Base-by-base conservation (phyloP, 768 basidiomycete species). In the Coprinellus micaceus region DNA sequence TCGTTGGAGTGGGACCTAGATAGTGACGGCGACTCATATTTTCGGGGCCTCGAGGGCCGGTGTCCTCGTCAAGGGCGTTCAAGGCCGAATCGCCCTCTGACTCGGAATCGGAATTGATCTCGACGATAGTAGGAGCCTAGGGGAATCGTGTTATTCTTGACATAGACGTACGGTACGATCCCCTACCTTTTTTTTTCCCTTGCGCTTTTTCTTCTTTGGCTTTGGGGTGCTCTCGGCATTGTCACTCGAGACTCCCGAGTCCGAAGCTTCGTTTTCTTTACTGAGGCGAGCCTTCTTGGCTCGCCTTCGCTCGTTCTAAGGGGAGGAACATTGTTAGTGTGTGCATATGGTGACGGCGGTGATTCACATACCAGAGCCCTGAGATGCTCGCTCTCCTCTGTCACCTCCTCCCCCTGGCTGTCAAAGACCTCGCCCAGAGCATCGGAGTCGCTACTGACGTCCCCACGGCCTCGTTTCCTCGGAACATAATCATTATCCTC, bases 81-180 rank as follows among this genome's bases (percentile, higher is more conserved):
- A 59, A 22, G 11, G 58, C 58, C 15, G 44, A 22, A 26, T 54
- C 24, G 4, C 51, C 57, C 33, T 58, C 60, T 13, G 53, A 58
- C 25, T 61, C 60, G 33, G 53, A 43, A 49, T 37, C 51, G 11
- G 57, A 54, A 25, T 54, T 41, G n/a, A 53, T 26, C 12, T 39
- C 52, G 9, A 22, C 17, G n/a, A n/a, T 4, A 7, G 39, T 19
- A 10, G 19, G 17, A 37, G 17, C 17, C 36, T 9, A 37, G 36
- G 36, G 36, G 36, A 37, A 9, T 37, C 9, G 36, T 9, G 36
- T 37, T n/a, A n/a, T n/a, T n/a, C n/a, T n/a, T n/a, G n/a, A 37
- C 9, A 37, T 37, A 17, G 17, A 37, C 36, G 17, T 37, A 37
- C 36, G 9, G 9, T 9, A 37, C 17, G 36, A 37, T 41, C n/a